A percentile compares a stretch with the other conserved stretches of the same genome.
Conservation (phyloP, 2,329 filamentous ascomycete genomes). For the Fusarium kyushuense region DNA sequence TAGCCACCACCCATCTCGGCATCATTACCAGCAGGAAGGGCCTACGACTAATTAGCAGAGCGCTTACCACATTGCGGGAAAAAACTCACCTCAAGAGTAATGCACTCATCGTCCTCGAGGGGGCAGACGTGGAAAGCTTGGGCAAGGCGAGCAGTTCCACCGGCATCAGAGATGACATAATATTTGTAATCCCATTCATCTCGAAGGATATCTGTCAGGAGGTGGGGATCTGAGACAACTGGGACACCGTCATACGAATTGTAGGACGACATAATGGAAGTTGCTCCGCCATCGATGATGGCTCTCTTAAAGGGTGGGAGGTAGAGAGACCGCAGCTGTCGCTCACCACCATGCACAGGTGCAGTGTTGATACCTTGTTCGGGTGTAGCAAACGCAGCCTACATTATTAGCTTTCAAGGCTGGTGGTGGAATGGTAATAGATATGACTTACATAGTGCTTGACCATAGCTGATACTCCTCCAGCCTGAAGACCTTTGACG, state of each 20-base stretch:
- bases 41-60: conserved; percentile 49
- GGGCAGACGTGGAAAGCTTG: conserved; percentile 73
- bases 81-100: conserved; percentile 66
- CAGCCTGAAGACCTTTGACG: conserved; percentile 69
- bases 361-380: conserved; percentile 80
- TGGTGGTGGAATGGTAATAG: not conserved
- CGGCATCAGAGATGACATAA: conserved; percentile 73
- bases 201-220: conserved; percentile 76
- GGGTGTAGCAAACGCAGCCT: conserved; percentile 72
- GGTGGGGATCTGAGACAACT: conserved; percentile 72
- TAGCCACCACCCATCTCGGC: conserved; percentile 83
- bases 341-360: conserved; percentile 65
- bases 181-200: conserved; percentile 80
- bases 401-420: not conserved
- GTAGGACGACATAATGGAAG: conserved; percentile 79
- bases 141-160: conserved; percentile 76
- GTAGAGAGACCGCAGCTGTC: conserved; percentile 66
- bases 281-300: conserved; percentile 77
- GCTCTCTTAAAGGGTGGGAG: conserved; percentile 74
- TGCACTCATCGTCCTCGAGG: conserved; percentile 70
- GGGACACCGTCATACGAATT: conserved; percentile 80
- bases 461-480: conserved; percentile 76
- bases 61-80: accelerated
- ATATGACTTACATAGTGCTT: conserved; percentile 74
- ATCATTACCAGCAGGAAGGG: conserved; percentile 76